Evolutionary conservation across 441 rosid species (phyloP).

Genomic region (Bruguiera hainesii): DNA sequence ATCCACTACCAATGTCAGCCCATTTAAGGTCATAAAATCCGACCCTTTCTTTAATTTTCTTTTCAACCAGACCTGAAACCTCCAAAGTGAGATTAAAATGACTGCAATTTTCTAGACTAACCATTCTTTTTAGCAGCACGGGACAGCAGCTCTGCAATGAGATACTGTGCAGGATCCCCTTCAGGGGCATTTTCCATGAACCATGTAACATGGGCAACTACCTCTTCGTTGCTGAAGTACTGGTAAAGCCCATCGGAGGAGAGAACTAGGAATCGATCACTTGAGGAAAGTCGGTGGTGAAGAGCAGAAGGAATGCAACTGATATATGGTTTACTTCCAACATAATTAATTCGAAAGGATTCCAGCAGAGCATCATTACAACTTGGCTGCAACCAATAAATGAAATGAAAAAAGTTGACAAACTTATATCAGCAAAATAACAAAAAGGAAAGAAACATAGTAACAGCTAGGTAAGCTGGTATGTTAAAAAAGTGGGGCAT

Average conservation of each 20-base stretch:
- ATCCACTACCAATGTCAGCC: background rate
- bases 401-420: conserved; percentile 15
- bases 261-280: conserved; percentile 82
- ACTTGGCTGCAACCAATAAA: conserved; percentile 56
- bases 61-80: background rate
- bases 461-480: background rate
- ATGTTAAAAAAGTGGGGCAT: no score
- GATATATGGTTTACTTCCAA: conserved; percentile 72
- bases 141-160: conserved; percentile 85
- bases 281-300: conserved; percentile 84
- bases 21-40: no score
- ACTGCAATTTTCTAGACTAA: conserved; percentile 26
- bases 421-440: conserved; percentile 9
- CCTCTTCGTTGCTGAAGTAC: conserved; percentile 93
- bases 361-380: conserved; percentile 82
- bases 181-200: conserved; percentile 93
- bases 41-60: background rate
- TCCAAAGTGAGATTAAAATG: conserved; percentile 2
- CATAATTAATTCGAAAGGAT: conserved; percentile 68
- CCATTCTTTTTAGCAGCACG: conserved; percentile 98
- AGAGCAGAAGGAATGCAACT: conserved; percentile 71
- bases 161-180: conserved; percentile 97
- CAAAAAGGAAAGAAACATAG: background rate
- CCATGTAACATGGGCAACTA: conserved; percentile 94
- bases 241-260: conserved; percentile 94